A percentile compares a stretch with the other conserved stretches of the same genome.
phyloP scores from a whole-genome alignment of 345 rosid species.

The Noccaea caerulescens region DNA sequence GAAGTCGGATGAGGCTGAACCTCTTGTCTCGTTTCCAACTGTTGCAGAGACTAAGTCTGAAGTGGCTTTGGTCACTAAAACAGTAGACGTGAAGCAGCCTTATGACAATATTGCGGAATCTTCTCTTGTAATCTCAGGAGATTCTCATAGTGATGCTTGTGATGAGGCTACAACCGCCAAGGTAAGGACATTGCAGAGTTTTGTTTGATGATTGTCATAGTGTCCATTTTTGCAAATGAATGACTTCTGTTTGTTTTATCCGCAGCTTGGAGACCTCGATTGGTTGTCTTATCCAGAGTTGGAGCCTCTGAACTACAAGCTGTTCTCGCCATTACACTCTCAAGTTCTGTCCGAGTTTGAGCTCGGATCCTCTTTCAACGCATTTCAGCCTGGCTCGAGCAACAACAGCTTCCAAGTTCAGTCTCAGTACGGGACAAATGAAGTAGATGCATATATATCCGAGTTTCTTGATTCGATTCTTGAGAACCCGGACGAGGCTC shows the following conservation, averaged over 20 bases:
- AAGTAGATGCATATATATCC: slow-evolving; percentile 45
- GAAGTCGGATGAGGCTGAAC: slow-evolving; percentile 49
- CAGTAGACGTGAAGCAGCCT: slow-evolving; percentile 37
- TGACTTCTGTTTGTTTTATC: slow-evolving; percentile 21
- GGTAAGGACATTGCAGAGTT: slow-evolving; percentile 42
- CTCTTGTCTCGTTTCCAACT: slow-evolving; percentile 46
- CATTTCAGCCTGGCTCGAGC: slow-evolving; percentile 33
- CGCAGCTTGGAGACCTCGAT: slow-evolving; percentile 44
- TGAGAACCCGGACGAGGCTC: slow-evolving; percentile 43
- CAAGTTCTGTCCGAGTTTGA: slow-evolving; percentile 50
- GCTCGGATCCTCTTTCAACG: slow-evolving; percentile 44
- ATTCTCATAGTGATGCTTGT: slow-evolving; percentile 33
- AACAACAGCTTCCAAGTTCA: slow-evolving; percentile 33
- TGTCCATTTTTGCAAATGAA: slow-evolving; percentile 11
- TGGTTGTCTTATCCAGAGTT: slow-evolving; percentile 23
- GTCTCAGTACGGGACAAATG: slow-evolving; percentile 42
- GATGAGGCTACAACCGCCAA: slow-evolving; percentile 37
- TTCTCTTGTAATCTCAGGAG: slow-evolving; percentile 22
- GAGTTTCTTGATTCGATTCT: slow-evolving; percentile 55
- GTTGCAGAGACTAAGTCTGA: slow-evolving; percentile 37
- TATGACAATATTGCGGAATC: slow-evolving; percentile 21
- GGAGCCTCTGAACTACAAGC: slow-evolving; percentile 45
- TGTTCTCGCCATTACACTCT: slow-evolving; percentile 53
- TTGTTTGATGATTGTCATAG: slow-evolving; percentile 7
- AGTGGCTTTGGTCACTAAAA: slow-evolving; percentile 39